Evolutionary conservation across 1,139 yeast genomes (phyloP).

Genomic region (Hansenula sp.): DNA sequence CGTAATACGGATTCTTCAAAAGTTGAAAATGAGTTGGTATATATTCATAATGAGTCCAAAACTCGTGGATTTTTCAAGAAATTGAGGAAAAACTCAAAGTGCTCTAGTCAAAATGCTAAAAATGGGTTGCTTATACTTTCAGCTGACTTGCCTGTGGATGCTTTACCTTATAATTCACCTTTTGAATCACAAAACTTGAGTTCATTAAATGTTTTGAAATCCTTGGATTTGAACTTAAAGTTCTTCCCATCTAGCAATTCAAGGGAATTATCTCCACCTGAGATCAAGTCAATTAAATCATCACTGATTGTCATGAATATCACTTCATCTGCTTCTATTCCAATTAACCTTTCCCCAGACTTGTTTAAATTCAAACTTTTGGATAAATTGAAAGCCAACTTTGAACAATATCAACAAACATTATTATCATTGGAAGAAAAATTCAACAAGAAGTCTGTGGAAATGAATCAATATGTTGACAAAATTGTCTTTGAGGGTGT

Average conservation of each 20-base stretch:
- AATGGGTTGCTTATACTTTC: constrained; percentile 15
- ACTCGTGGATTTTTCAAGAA: not conserved
- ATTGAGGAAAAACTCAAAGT: not conserved
- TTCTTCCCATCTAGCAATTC: constrained; percentile 16
- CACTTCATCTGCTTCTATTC: constrained; percentile 20
- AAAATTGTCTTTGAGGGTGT: constrained; percentile 13
- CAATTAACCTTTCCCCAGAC: constrained; percentile 22
- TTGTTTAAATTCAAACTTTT: constrained; percentile 11
- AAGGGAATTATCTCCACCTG: constrained; percentile 12
- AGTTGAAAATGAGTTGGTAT: constrained; percentile 10
- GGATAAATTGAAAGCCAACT: constrained; percentile 10
- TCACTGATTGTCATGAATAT: constrained; percentile 19
- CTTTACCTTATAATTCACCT: constrained; percentile 33
- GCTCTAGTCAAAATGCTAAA: not conserved
- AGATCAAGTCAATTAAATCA: constrained; percentile 10
- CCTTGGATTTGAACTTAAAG: constrained; percentile 21
- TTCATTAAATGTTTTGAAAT: constrained; percentile 18
- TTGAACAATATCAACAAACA: constrained; percentile 6
- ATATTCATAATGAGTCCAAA: constrained; percentile 1
- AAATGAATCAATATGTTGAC: constrained; percentile 8
- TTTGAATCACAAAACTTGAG: constrained; percentile 22
- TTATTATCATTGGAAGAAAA: constrained; percentile 3
- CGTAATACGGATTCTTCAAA: constrained; percentile 13
- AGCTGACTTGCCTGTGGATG: constrained; percentile 20
- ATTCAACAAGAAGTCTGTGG: constrained; percentile 7